Conservation (phyloP, 169 alveolate species). For the Miamiensis avidus region DNA sequence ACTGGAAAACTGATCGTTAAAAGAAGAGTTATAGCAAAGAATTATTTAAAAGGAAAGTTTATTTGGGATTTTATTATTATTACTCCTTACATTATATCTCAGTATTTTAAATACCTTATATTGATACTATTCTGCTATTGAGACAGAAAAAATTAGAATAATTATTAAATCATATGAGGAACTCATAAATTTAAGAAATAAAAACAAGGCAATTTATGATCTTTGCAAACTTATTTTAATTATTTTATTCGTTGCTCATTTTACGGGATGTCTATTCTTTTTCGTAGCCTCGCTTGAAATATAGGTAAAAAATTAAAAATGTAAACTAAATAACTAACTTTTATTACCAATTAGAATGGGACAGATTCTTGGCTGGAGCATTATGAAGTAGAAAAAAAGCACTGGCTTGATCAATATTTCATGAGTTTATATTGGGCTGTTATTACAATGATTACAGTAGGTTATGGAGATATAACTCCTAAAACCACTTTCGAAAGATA, state of each 20-base stretch:
- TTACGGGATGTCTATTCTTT: conserved; percentile 14
- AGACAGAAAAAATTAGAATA: neutral
- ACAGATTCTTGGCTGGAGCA: conserved; percentile 6
- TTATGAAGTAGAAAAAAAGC: neutral
- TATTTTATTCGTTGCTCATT: conserved; percentile 26
- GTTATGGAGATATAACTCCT: conserved; percentile 27
- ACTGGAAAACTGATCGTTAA: conserved; percentile 7
- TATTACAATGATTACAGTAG: conserved; percentile 32
- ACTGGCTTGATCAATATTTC: neutral
- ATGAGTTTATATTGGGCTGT: neutral
- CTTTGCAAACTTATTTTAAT: conserved; percentile 7
- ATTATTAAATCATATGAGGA: neutral
- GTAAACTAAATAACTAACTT: neutral
- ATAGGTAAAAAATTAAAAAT: neutral
- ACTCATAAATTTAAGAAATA: conserved; percentile 9
- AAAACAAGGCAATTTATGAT: conserved; percentile 13
- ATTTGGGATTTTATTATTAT: conserved; percentile 9
- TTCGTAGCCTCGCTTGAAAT: neutral
- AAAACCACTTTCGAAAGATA: conserved; percentile 3
- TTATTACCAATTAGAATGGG: conserved; percentile 1
- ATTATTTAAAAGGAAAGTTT: conserved; percentile 6
- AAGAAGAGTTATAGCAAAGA: neutral
- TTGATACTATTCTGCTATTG: conserved; percentile 3
- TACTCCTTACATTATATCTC: neutral
- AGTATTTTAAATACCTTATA: conserved; percentile 4